These are phyloP conservation scores for Ailanthus altissimus DNA, from an alignment of 345 rosid species.

Conservation along the genomic window DNA sequence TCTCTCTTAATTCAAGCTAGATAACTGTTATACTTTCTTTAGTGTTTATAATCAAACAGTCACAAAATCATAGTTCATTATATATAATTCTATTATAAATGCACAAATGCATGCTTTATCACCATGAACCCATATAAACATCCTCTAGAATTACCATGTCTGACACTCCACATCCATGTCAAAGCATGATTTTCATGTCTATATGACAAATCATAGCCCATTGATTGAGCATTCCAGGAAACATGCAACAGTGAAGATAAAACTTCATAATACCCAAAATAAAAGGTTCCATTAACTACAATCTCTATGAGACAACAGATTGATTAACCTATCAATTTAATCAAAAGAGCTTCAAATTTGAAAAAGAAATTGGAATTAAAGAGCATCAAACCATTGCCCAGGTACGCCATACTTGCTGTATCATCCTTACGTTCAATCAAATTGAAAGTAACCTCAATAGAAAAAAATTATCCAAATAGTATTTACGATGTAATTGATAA, in stretches of 20 bases:
- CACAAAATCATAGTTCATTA: background rate
- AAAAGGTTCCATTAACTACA: background rate
- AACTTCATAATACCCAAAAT: background rate
- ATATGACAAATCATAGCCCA: background rate
- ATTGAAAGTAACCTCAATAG: background rate
- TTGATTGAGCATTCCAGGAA: background rate
- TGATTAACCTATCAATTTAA: background rate
- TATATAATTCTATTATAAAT: background rate
- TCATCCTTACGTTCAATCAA: background rate
- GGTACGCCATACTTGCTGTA: background rate
- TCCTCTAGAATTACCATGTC: no score
- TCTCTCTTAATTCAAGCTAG: background rate
- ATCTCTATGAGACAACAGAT: background rate
- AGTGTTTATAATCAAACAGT: background rate
- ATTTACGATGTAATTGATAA: background rate
- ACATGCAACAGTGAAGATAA: background rate
- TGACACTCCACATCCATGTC: background rate
- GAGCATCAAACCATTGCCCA: background rate
- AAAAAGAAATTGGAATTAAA: background rate
- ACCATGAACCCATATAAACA: background rate
- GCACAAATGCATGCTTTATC: background rate
- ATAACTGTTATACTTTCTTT: background rate
- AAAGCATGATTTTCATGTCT: background rate
- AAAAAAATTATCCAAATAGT: background rate
- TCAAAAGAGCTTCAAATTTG: background rate